Percentiles rank a stretch among this genome's conserved stretches.
Evolutionary conservation across 2,329 filamentous ascomycete species (phyloP).

Genomic region (Pseudogymnoascus sp.): DNA sequence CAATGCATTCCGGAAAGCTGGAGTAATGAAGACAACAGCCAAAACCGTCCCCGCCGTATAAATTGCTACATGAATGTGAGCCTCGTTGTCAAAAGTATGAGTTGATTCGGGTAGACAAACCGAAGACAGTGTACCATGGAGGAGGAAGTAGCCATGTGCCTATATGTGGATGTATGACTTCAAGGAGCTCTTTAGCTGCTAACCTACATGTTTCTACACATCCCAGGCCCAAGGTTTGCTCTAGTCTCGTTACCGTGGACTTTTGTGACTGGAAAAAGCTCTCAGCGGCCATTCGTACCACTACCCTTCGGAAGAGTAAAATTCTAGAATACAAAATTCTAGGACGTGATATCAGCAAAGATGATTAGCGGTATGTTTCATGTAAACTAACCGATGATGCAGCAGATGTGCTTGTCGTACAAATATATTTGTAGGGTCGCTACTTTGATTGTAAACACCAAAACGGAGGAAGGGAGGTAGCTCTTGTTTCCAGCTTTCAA

Average conservation of each 20-base stretch:
- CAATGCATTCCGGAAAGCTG: not conserved
- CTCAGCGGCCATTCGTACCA: not conserved
- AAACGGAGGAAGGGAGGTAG: not conserved
- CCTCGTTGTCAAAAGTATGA: not conserved
- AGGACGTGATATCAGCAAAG: not conserved
- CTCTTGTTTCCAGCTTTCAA: not conserved
- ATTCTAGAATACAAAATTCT: conserved; percentile 6
- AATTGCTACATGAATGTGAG: not conserved
- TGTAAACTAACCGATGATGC: conserved; percentile 3
- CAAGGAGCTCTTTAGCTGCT: conserved; percentile 2
- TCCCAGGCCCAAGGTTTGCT: not conserved
- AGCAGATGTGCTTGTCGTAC: conserved; percentile 6
- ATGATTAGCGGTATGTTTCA: not conserved
- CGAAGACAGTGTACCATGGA: conserved; percentile 8
- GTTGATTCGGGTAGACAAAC: not conserved
- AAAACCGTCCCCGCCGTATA: conserved; percentile 6
- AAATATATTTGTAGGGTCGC: not conserved
- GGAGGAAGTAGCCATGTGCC: conserved; percentile 5
- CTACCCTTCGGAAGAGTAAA: not conserved
- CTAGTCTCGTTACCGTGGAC: not conserved
- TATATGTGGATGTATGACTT: not conserved
- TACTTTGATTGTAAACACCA: not conserved
- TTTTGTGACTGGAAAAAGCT: not conserved
- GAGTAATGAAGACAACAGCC: not conserved
- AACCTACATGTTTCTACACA: not conserved